Evolutionary conservation across 2,329 filamentous ascomycete genomes (phyloP).

Genomic region (Talaromyces funiculosus): DNA sequence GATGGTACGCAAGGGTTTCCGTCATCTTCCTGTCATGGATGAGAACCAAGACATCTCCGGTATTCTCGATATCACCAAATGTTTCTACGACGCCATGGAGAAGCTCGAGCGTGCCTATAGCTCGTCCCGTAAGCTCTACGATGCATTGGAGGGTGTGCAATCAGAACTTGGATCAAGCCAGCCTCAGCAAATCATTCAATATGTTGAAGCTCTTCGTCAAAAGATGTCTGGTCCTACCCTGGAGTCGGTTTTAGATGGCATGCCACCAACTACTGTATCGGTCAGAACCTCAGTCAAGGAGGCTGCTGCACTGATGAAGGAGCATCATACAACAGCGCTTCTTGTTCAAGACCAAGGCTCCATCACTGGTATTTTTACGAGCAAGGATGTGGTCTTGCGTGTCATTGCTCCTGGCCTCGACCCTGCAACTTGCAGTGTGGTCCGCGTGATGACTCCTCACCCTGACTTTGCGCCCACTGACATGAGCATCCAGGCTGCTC

Average conservation of each 20-base stretch:
- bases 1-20: constrained; percentile 97
- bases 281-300: constrained; percentile 96
- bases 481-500: constrained; percentile 97
- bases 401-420: constrained; percentile 96
- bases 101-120: constrained; percentile 97
- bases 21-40: constrained; percentile 97
- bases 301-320: constrained; percentile 93
- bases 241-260: constrained; percentile 85
- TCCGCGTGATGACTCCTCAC: constrained; percentile 98
- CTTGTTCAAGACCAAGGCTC: constrained; percentile 94
- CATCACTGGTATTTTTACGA: constrained; percentile 98
- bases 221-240: constrained; percentile 98
- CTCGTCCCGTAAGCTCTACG: constrained; percentile 95
- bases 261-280: constrained; percentile 89
- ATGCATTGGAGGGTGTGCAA: constrained; percentile 94
- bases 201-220: constrained; percentile 86
- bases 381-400: constrained; percentile 96
- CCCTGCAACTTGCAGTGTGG: constrained; percentile 90
- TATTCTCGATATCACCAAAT: constrained; percentile 97
- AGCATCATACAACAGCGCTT: constrained; percentile 95
- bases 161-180: constrained; percentile 93
- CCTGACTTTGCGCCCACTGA: constrained; percentile 97
- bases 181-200: constrained; percentile 97
- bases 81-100: constrained; percentile 99
- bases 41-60: constrained; percentile 99